Percentiles rank a stretch among this genome's conserved stretches.
Conservation (phyloP, 163 green algal genomes). For the Chlorella variabilis region DNA sequence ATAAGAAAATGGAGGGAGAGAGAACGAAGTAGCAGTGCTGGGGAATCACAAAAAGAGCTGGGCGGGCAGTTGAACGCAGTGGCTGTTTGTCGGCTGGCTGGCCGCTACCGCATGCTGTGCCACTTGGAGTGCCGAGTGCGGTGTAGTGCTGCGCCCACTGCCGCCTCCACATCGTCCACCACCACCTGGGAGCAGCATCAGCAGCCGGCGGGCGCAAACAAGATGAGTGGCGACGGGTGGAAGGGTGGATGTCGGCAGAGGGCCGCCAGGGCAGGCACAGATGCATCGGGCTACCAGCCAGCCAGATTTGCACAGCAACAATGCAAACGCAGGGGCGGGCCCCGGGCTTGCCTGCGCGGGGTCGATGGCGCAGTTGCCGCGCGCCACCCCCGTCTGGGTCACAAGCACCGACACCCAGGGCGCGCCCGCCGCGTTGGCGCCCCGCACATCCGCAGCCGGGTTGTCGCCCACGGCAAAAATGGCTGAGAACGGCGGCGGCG, state of each 20-base stretch:
- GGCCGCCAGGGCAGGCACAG: no score
- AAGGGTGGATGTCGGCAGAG: no score
- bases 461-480: slow-evolving; percentile 90
- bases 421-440: slow-evolving; percentile 65
- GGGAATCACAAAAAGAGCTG: no score
- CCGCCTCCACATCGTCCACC: slow-evolving; percentile 72
- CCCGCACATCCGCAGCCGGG: slow-evolving; percentile 75
- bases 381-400: slow-evolving; percentile 25
- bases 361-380: not conserved
- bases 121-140: slow-evolving; percentile 70
- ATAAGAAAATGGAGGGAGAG: no score
- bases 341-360: slow-evolving; percentile 7
- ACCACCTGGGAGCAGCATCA: slow-evolving; percentile 48
- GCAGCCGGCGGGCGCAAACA: not conserved
- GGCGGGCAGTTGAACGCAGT: no score
- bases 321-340: no score
- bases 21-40: no score
- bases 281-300: no score
- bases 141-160: slow-evolving; percentile 76
- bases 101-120: not conserved
- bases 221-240: not conserved
- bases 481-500: slow-evolving; percentile 53
- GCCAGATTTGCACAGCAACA: no score
- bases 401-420: slow-evolving; percentile 60
- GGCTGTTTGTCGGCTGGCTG: no score